Evolutionary conservation across 2,329 filamentous ascomycete species (phyloP).

Genomic region (Pseudofabraea citricarpa): DNA sequence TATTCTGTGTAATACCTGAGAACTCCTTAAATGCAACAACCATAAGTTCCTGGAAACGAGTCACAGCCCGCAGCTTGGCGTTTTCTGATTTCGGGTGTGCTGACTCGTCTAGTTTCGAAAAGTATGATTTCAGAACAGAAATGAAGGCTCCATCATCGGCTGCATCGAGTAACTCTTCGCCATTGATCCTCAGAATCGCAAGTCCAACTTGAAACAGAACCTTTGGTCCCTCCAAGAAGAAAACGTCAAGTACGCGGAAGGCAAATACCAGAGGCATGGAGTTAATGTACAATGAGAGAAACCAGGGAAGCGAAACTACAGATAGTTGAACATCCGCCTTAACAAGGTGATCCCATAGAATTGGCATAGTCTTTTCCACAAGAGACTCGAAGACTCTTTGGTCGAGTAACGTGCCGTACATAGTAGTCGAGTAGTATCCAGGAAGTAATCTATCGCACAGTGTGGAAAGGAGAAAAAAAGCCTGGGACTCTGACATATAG

Average conservation of each 20-base stretch:
- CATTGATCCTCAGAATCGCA: constrained; percentile 95
- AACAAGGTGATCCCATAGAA: constrained; percentile 96
- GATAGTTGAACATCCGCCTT: constrained; percentile 96
- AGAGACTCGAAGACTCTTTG: constrained; percentile 96
- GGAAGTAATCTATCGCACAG: constrained; percentile 90
- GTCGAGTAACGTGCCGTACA: constrained; percentile 96
- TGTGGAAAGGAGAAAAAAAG: constrained; percentile 88
- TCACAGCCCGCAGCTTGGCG: constrained; percentile 87
- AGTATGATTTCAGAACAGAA: constrained; percentile 91
- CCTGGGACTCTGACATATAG: constrained; percentile 95
- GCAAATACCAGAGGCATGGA: constrained; percentile 98
- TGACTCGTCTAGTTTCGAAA: constrained; percentile 87
- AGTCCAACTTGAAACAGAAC: constrained; percentile 95
- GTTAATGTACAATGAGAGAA: constrained; percentile 96
- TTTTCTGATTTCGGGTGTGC: constrained; percentile 96
- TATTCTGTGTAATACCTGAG: constrained; percentile 88
- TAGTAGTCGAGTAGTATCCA: constrained; percentile 97
- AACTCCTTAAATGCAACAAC: constrained; percentile 99
- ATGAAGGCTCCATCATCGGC: constrained; percentile 96
- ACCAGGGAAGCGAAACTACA: constrained; percentile 96
- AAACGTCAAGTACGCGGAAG: constrained; percentile 93
- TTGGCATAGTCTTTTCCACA: constrained; percentile 98
- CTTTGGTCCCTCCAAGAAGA: constrained; percentile 96
- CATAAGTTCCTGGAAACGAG: constrained; percentile 96
- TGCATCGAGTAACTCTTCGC: constrained; percentile 90